Evolutionary conservation across 345 rosid genomes (phyloP), one percentile per base, ranked within the genome.

Genomic region (Passiflora organensis): DNA sequence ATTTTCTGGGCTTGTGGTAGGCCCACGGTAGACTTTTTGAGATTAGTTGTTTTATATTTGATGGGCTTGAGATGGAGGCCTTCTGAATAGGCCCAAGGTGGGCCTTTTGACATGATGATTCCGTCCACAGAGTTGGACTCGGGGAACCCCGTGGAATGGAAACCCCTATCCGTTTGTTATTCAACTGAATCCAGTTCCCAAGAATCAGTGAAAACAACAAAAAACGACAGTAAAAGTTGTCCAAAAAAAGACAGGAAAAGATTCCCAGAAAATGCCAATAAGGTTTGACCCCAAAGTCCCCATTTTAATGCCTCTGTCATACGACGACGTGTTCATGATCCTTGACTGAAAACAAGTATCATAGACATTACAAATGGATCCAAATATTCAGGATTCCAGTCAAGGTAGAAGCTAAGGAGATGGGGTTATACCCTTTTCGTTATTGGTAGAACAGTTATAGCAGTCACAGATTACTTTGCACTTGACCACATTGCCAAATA

Each of bases 401-500:
- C 32, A 48, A 28, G 44, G 5, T 11, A 41, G 61, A 54, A 36
- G 43, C 20, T 70, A 62, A 60, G 72, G 63, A 10, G 65, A 70
- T 24, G 56, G 67, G 56, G 32, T 58, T 58, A 64, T 69, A 39
- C 66, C 66, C 58, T 59, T 67, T 19, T 61, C 46, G 32, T 42
- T 48, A 20, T 24, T 48, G 21, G 19, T 43, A 39, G 48, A 72
- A 56, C 34, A 56, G 46, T 54, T 71, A 65, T 65, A 32, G 72
- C 84, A 78, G 79, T 84, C 75, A 78, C 99, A 86, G 22, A 89
- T 67, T 32, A 84, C 99, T 75, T 86, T 85, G 79, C 95, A 86
- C 84, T 86, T 89, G 70, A 93, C 76, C 72, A 79, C 85, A 50
- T 78, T 83, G 51, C 79, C 83, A 53, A 74, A 85, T 6, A 93